Base-by-base conservation (phyloP, 2,329 filamentous ascomycete genomes). In the Septoria linicola region DNA sequence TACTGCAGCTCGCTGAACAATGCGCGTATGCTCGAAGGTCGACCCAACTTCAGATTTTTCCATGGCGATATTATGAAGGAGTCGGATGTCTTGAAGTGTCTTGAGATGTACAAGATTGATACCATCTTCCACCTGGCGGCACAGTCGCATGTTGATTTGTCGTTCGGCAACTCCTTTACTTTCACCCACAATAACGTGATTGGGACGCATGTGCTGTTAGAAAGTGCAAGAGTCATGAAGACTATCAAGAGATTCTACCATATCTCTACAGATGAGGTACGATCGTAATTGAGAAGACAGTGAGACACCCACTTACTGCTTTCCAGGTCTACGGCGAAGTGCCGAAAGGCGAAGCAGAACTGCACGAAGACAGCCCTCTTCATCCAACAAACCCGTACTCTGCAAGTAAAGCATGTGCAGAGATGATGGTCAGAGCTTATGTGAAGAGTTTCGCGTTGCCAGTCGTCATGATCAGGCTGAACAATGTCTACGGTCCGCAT, bases 401-500 rank as follows among this genome's bases (percentile, higher is more conserved):
- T 5, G 66, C 68, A 3, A 69, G 66, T 37, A 72, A 72, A 57
- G 68, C 68, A 4, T 68, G 68, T 17, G 63, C 68, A 7, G 64
- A 67, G 30, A 65, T 65, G 60, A 59, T 66, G 44, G 87, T 92
- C n/a, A 84, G 87, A 68, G 88, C 87, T n/a, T 93, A 91, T 68
- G 80, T 85, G 66, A 89, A 88, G 73, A 88, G 84, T 69, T 91
- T 90, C 76, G 86, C 87, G 68, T 76, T 93, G 10, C 88, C 88
- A 1, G 81, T 83, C 44, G 88, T 92, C 58, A 88, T 91, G 61
- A 85, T 91, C 21, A 79, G 88, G 42, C 86, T 86, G 67, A 92
- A 92, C 73, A 92, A 93, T 63, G 87, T 92, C 23, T 93, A 91
- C 63, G 88, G 88, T 0, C 88, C 88, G 17, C 87, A 91, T 66